These are phyloP conservation scores for Imleria badia DNA, from an alignment of 768 basidiomycete genomes.

Conservation along the genomic window DNA sequence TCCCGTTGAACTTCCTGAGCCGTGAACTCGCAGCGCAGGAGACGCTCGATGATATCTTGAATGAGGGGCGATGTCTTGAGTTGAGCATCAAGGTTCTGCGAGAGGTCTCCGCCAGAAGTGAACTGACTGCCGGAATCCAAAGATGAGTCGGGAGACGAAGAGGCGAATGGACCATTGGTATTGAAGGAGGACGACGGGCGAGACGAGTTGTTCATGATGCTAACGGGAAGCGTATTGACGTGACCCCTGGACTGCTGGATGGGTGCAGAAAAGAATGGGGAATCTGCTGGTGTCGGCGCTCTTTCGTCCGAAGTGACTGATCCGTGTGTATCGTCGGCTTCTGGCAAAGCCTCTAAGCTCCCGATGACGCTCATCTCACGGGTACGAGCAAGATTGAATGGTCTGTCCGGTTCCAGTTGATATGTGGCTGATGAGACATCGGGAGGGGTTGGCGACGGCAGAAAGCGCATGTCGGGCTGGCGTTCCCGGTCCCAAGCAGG, in stretches of 20 bases:
- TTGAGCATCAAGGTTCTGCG: conserved; percentile 63
- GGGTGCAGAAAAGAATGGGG: conserved; percentile 41
- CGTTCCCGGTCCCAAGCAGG: conserved; percentile 42
- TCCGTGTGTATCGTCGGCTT: conserved; percentile 52
- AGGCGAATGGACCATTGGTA: conserved; percentile 46
- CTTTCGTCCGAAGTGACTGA: conserved; percentile 29
- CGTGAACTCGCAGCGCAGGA: conserved; percentile 67
- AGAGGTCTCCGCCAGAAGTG: conserved; percentile 45
- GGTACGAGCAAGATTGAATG: conserved; percentile 40
- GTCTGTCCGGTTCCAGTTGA: conserved; percentile 46
- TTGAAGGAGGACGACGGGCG: conserved; percentile 46
- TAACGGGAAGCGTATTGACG: conserved; percentile 48
- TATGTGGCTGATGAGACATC: conserved; percentile 51
- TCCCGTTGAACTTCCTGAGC: conserved; percentile 74
- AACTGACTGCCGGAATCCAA: conserved; percentile 71
- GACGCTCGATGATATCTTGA: conserved; percentile 72
- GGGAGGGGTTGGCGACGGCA: conserved; percentile 34
- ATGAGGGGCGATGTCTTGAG: conserved; percentile 75
- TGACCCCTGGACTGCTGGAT: conserved; percentile 40
- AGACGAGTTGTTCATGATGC: conserved; percentile 31
- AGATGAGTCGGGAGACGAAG: conserved; percentile 78
- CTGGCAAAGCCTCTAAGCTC: conserved; percentile 52
- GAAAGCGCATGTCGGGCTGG: conserved; percentile 31
- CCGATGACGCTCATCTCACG: conserved; percentile 53
- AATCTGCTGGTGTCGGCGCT: conserved; percentile 24